Evolutionary conservation across 2,329 filamentous ascomycete genomes (phyloP), one percentile per base, ranked within the genome.

Genomic region (Neofusicoccum cordaticola): DNA sequence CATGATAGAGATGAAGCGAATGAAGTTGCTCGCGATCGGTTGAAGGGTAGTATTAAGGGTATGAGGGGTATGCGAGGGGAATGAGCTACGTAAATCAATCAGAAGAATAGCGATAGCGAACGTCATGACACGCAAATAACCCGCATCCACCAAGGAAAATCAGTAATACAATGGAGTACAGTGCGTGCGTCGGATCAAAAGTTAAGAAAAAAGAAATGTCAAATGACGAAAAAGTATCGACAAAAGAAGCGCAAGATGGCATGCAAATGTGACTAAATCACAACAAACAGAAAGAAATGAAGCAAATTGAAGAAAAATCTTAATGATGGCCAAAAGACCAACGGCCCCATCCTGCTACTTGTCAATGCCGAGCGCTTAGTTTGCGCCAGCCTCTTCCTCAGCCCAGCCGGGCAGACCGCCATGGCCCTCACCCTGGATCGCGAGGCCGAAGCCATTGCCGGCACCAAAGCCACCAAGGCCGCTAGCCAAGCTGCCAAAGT

Each of bases 301-400:
- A 62, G 39, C 47, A 62, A 42, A 45, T 34, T 51, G 48, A 44
- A 42, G 22, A 62, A 15, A 48, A 44, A 63, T 47, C 42, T 37
- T 35, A 31, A 41, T 47, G 47, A 45, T n/a, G 61, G 61, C 47
- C 61, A 53, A 62, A 22, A 15, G 45, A 63, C 39, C 48, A 47
- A 17, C 15, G 27, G 39, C 39, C 39, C 61, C 47, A 50, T 44
- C 60, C 35, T 31, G 42, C 27, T 44, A 47, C 47, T 42, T 19
- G 31, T 39, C n/a, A 8, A 31, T 47, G 42, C 41, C 37, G 31
- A 37, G 39, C 19, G 37, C 51, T 70, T 74, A 77, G 80, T 85
- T 84, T 22, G 83, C 83, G 66, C 83, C 82, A 67, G 86, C 82
- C 71, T 88, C 86, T 75, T 88, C 86, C 75, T 88, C 86, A 65